Evolutionary conservation across 2,329 filamentous ascomycete genomes (phyloP), one percentile per base, ranked within the genome.

Genomic region (Ophiosphaerella korrae): DNA sequence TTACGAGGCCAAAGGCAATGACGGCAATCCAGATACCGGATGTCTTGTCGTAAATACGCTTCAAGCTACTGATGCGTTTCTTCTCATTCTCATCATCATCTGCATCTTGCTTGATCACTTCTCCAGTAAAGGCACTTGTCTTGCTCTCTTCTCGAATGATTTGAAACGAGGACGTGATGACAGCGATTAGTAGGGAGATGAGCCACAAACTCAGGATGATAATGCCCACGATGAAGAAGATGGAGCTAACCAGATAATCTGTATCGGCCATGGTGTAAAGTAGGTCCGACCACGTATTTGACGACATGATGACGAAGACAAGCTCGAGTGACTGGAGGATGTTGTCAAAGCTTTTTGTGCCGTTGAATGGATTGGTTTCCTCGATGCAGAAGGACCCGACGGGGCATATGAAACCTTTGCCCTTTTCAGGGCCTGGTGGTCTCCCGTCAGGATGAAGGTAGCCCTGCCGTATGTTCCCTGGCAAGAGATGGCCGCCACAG

Each of bases 101-200:
- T 9, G 63, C 54, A 35, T 78, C 76, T 29, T 76, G 74, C 23
- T 76, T 63, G 32, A 77, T 68, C 34, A 90, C 83, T 50, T 91
- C 84, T 11, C 86, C 85, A 4, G 92, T 92, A 73, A 99, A 99
- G 3, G 95, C 94, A 76, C 92, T 97, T 29, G 88, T 87, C 73
- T 89, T 92, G 75, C 91, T 96, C 72, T 99, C 94, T 77, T 99
- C 95, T 57, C 94, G 86, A 63, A 99, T 99, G 59, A 99, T 90
- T 71, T 99, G 94, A 68, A 99, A 99, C 1, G 93, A 97, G 5
- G 94, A 96, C 0, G 94, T 99, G 70, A 99, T 99, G 65, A 99
- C 94, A 3, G 94, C 94, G 67, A 99, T 96, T 40, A 88, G 75
- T 75, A 99, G 84, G 72, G 97, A 97, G 57, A 95, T 92, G 66